A percentile compares a stretch with the other conserved stretches of the same genome.
Evolutionary conservation across 2,329 filamentous ascomycete genomes (phyloP).

Genomic region (Botrytis deweyae): DNA sequence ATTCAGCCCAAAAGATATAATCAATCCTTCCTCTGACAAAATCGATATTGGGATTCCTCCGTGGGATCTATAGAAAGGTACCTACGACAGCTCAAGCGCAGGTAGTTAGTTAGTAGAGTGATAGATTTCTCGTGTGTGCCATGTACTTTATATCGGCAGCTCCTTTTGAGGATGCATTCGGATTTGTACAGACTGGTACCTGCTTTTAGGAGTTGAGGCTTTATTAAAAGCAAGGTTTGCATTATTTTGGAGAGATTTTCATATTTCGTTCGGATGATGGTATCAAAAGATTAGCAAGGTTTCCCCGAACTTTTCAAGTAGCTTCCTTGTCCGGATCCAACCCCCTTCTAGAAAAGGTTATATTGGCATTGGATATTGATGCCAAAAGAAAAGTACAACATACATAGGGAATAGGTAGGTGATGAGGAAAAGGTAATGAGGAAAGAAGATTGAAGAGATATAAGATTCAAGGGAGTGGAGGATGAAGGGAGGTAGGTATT

Average conservation of each 20-base stretch:
- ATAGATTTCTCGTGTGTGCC: not conserved
- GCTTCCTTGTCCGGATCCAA: constrained; percentile 9
- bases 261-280: not conserved
- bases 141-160: not conserved
- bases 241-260: constrained; percentile 4
- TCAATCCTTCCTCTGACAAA: not conserved
- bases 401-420: not conserved
- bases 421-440: not conserved
- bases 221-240: not conserved
- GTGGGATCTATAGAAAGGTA: not conserved
- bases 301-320: constrained; percentile 12
- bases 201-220: not conserved
- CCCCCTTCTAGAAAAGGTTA: not conserved
- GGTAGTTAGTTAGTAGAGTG: not conserved
- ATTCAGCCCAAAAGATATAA: not conserved
- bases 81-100: not conserved
- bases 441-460: not conserved
- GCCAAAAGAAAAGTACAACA: not conserved
- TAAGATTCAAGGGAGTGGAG: not conserved
- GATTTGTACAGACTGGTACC: not conserved
- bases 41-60: not conserved
- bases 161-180: not conserved
- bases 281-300: constrained; percentile 5
- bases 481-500: not conserved
- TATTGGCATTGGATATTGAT: not conserved